These are phyloP conservation scores for Narthecium ossifragum DNA, from an alignment of 106 monocot species.

Conservation along the genomic window DNA sequence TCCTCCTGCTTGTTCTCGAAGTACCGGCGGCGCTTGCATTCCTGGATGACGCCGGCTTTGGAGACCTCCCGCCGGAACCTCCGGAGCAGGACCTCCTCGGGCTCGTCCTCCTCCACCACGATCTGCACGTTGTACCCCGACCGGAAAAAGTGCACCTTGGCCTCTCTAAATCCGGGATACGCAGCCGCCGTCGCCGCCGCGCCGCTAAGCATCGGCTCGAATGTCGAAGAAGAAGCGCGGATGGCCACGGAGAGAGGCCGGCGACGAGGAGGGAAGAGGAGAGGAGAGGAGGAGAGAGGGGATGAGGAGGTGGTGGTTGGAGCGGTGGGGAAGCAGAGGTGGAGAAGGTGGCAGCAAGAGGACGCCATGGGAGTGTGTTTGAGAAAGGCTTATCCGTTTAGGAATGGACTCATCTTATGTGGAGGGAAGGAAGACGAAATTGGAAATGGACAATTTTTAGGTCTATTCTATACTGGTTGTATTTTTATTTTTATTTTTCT, in stretches of 20 bases:
- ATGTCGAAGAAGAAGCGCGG: neutral
- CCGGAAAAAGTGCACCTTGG: constrained; percentile 19
- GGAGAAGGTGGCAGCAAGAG: constrained; percentile 15
- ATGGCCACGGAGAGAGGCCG: neutral
- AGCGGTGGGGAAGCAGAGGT: constrained; percentile 8
- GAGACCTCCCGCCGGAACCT: constrained; percentile 64
- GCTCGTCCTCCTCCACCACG: constrained; percentile 50
- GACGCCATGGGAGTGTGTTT: constrained; percentile 2
- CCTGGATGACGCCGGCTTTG: constrained; percentile 63
- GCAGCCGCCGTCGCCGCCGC: neutral
- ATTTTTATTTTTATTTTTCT: no score
- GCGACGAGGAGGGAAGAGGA: neutral
- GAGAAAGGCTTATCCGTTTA: no score
- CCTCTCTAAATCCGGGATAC: constrained; percentile 8
- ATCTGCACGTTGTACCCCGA: constrained; percentile 71
- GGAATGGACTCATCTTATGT: no score
- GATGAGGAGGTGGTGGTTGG: neutral
- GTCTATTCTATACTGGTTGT: no score
- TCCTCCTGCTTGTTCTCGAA: constrained; percentile 76
- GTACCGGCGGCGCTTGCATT: constrained; percentile 56
- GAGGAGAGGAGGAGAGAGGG: neutral
- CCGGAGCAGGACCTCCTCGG: constrained; percentile 52
- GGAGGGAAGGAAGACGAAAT: no score
- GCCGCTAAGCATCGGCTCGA: neutral
- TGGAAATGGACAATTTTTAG: no score